phyloP scores from a whole-genome alignment of 495 filamentous ascomycete genomes.

The Trichoderma gamsii region DNA sequence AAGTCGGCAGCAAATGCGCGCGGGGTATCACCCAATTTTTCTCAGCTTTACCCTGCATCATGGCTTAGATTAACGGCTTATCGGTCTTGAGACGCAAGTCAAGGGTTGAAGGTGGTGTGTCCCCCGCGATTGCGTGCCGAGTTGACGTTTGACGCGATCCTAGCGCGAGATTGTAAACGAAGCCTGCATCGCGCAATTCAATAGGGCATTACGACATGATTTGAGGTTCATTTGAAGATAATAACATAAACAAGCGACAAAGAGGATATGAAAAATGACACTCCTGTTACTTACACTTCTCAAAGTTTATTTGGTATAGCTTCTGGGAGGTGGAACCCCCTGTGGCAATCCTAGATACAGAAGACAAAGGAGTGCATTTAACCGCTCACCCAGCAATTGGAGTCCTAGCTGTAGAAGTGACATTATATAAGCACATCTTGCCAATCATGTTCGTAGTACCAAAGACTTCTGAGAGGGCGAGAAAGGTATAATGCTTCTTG shows the following conservation, averaged over 20 bases:
- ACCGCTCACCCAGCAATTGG: too few relatives aligned
- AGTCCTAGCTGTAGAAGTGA: too few relatives aligned
- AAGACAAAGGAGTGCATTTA: too few relatives aligned
- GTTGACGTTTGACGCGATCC: background rate
- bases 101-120: background rate
- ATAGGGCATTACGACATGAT: background rate
- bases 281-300: background rate
- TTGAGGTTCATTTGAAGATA: background rate
- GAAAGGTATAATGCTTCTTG: too few relatives aligned
- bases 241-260: background rate
- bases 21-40: background rate
- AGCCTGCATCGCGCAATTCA: background rate
- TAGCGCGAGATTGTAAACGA: background rate
- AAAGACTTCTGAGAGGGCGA: too few relatives aligned
- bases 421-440: too few relatives aligned
- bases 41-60: background rate
- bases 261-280: too few relatives aligned
- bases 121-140: slow-evolving; percentile 13
- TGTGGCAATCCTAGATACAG: too few relatives aligned
- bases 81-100: background rate
- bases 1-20: background rate
- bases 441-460: too few relatives aligned
- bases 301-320: too few relatives aligned
- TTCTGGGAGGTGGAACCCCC: background rate
- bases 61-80: background rate